Base-by-base conservation (phyloP, 768 basidiomycete species). In the Hydnum rufescens region DNA sequence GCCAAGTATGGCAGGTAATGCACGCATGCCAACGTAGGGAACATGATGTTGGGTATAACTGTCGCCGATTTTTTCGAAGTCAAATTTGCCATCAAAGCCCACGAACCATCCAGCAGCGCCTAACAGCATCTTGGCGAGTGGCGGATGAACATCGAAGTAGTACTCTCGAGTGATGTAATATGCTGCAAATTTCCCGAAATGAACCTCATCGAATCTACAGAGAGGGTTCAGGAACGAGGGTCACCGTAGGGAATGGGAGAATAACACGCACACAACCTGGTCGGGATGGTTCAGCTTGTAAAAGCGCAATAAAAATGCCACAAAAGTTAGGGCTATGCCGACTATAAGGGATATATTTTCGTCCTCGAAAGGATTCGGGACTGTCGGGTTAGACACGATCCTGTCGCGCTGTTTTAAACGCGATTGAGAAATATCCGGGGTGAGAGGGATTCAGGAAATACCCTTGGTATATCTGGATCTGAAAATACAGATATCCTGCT, bases 71-170 rank as follows among this genome's bases (percentile, higher is more conserved):
- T 78, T 81, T 55, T 95, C 85, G 70, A 99, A 99, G 28, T 78
- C 73, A 66, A 96, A 99, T 49, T 80, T 71, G 36, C 95, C 95
- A 58, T 96, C 84, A 61, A 92, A 97, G 5, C 93, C 95, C 29
- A 90, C 86, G 53, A 92, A 83, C 88, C 88, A 97, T 56, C 89
- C 95, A 28, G 86, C 85, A 31, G 95, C 74, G 39, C 81, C 95
- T 61, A 93, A 87, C 25, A 99, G 72, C 55, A 99, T 74, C 64
- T 99, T 99, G 39, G 95, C 92, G 50, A 97, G 76, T 2, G 95
- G 95, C 32, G 95, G 95, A 61, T 99, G 95, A 4, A 99, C 93
- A 64, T 99, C 95, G 70, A 99, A 99, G 68, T 97, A 97, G 70
- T 96, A 99, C 66, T 95, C 77, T 57, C 93, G 75, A 44, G 69